Conservation (phyloP, 2,329 filamentous ascomycete genomes). For the Alternaria dauci region DNA sequence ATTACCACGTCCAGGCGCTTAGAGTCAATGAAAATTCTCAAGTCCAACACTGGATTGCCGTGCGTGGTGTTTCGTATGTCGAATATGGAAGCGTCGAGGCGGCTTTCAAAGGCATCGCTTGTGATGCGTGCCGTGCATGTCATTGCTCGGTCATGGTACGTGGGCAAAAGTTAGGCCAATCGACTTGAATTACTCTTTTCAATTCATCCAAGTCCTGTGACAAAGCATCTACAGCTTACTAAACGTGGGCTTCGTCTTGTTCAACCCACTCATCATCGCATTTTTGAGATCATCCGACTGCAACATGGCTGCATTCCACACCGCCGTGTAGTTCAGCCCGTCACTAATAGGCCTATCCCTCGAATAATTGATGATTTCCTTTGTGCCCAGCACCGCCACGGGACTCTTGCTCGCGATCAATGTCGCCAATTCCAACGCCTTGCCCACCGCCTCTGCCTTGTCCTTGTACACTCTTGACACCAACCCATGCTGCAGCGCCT, state of each 20-base stretch:
- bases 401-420: slow-evolving; percentile 83
- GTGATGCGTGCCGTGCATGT: slow-evolving; percentile 49
- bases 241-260: slow-evolving; percentile 82
- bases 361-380: slow-evolving; percentile 83
- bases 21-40: slow-evolving; percentile 56
- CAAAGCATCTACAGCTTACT: slow-evolving; percentile 72
- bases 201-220: background rate
- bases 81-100: background rate
- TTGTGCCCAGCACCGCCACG: slow-evolving; percentile 85
- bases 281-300: slow-evolving; percentile 80
- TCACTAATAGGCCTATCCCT: slow-evolving; percentile 80
- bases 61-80: slow-evolving; percentile 10
- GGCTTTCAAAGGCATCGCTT: background rate
- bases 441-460: slow-evolving; percentile 68
- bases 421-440: slow-evolving; percentile 69
- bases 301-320: slow-evolving; percentile 87
- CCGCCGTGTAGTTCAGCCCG: slow-evolving; percentile 80
- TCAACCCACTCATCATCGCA: slow-evolving; percentile 77
- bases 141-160: background rate
- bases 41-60: slow-evolving; percentile 38
- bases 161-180: background rate
- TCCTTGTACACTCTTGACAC: slow-evolving; percentile 70
- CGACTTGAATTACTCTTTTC: background rate
- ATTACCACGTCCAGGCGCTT: slow-evolving; percentile 54
- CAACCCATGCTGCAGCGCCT: slow-evolving; percentile 74